Evolutionary conservation across 129 eudicot genomes (phyloP).

Genomic region (Saussurea involucrata): DNA sequence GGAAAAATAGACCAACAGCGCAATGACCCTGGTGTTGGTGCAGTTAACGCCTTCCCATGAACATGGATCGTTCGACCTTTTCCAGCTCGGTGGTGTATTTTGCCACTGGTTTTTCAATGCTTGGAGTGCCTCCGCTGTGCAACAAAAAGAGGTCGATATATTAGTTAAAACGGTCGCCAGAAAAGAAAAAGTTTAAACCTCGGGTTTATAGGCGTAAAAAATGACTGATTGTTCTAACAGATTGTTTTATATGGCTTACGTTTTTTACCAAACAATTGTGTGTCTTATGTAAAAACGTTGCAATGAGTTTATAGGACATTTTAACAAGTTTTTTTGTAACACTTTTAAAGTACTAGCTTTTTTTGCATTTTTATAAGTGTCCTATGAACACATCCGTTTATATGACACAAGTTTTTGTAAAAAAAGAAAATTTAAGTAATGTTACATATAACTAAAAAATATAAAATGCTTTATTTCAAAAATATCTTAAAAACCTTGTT

Average conservation of each 20-base stretch:
- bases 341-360: background rate
- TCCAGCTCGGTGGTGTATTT: slow-evolving; percentile 89
- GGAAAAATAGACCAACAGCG: slow-evolving; percentile 21
- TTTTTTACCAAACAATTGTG: background rate
- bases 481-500: background rate
- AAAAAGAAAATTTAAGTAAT: background rate
- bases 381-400: background rate
- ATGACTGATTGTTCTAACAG: too few species aligned
- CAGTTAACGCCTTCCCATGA: slow-evolving; percentile 91
- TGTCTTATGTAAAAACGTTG: background rate
- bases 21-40: slow-evolving; percentile 53
- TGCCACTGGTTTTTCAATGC: slow-evolving; percentile 78
- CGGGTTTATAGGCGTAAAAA: background rate
- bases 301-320: background rate
- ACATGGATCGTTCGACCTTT: slow-evolving; percentile 77
- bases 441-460: background rate
- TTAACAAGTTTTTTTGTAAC: background rate
- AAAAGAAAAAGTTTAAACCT: background rate
- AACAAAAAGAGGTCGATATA: background rate
- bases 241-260: background rate
- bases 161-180: background rate
- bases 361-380: background rate
- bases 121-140: slow-evolving; percentile 59
- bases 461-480: background rate
- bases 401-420: background rate